Conservation (phyloP, 2,329 filamentous ascomycete species). For the Cladorrhinum sp. region DNA sequence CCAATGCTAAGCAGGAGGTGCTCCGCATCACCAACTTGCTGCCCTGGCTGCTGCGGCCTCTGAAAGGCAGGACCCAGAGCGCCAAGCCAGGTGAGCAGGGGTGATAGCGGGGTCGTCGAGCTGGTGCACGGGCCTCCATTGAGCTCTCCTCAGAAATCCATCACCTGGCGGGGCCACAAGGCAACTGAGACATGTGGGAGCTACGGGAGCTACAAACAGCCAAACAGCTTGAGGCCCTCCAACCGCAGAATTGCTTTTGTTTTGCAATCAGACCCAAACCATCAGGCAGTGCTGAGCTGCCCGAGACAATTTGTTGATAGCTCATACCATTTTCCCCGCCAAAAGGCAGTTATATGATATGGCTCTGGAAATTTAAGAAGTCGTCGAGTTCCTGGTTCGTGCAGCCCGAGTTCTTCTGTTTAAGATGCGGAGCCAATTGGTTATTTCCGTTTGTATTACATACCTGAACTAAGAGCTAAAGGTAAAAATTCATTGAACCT, state of each 20-base stretch:
- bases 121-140: not conserved
- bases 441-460: slow-evolving; percentile 10
- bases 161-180: not conserved
- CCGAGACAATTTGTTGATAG: not conserved
- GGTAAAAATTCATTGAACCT: not conserved
- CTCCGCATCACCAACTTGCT: slow-evolving; percentile 3
- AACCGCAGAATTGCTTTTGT: not conserved
- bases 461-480: slow-evolving; percentile 11
- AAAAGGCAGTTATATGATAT: not conserved
- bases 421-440: slow-evolving; percentile 11
- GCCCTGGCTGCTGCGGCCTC: not conserved
- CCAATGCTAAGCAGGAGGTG: not conserved
- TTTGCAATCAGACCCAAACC: not conserved
- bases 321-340: not conserved
- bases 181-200: not conserved
- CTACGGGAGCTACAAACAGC: not conserved
- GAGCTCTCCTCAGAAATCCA: not conserved
- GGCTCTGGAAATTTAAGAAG: not conserved
- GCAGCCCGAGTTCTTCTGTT: not conserved
- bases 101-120: not conserved
- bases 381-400: not conserved
- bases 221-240: not conserved
- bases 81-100: slow-evolving; percentile 1
- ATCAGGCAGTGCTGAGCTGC: not conserved
- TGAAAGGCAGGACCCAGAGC: not conserved